Base-by-base conservation (phyloP, 306 rosid species). In the Sphenostylis stenocarpa region DNA sequence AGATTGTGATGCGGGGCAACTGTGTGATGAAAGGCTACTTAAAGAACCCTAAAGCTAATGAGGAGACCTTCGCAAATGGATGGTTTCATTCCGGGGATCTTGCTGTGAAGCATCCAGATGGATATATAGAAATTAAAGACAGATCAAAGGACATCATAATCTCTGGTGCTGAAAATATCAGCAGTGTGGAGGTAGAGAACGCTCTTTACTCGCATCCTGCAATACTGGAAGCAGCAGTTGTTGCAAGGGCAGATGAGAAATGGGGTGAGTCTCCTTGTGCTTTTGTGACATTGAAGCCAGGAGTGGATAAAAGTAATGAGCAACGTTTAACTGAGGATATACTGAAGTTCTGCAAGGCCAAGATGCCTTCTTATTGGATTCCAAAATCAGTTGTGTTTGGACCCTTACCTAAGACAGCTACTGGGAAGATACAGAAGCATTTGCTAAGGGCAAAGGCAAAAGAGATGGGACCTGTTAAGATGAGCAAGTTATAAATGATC, bases 51-150 rank as follows among this genome's bases (percentile, higher is more conserved):
- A 81, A 92, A 82, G 96, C 86, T 3, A 95, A 90, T n/a, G 67
- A 84, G 53, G 97, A 95, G 56, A 36, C 85, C 26, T 95, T 95
- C 21, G 91, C 91, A 0, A 82, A 87, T 33, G 98, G 98, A 51
- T 95, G 98, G 98, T 95, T 86, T 82, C 98, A 90, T 80, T 85
- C 98, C 0, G 98, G 91, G 8, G 98, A 95, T 75, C 90, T 95
- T 16, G 98, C 93, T 1, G 96, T 95, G 7, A 95, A 92, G 81
- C 91, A 92, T 70, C 96, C 93, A 7, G 98, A 95, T 83, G 91
- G 91, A 10, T 92, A 95, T 64, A 89, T 95, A 15, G 98, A 95
- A 84, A 87, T 95, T 4, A 95, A 92, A 81, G 98, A 95, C 80
- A 89, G 98, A 71, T 90, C 98, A 49, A 94, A 94, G 85, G 98